Evolutionary conservation across 768 basidiomycete species (phyloP), one percentile per base, ranked within the genome.

Genomic region (Termitomyces sp.): DNA sequence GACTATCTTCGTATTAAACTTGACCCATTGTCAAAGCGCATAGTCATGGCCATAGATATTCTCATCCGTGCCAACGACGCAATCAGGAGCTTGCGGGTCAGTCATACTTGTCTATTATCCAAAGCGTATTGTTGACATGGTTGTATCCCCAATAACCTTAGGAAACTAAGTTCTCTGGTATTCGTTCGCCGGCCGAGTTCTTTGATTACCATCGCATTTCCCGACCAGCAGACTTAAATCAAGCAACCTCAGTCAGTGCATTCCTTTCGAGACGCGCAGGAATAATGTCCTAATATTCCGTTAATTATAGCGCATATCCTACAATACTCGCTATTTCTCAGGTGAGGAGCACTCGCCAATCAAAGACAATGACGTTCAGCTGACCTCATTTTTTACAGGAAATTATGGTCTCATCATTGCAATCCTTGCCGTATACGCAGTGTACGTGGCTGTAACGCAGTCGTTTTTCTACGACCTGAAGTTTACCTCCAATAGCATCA

Each of bases 301-400:
- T 34, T 55, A 27, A 27, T 4, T n/a, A 33, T 68, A 94, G 93
- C 86, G 93, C 59, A 91, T 95, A 82, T 91, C 92, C 24, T 94
- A 96, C 78, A 96, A 96, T 76, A 94, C 93, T 42, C 87, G 90
- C 51, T 92, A 91, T 70, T 92, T 91, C 74, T 92, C 90, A 58
- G 88, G 87, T 87, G 54, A 69, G 60, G 30, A n/a, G 52, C 3
- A 37, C 5, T 15, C 8, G 31, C 16, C 4, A 24, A 42, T 15
- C 36, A 59, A 58, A 55, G 54, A 42, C 12, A 27, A 16, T 41
- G 20, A 61, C 51, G 15, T 12, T 12, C 3, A 30, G 33, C 33
- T 55, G 55, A 71, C 63, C 34, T 55, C 31, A 6, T 16, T n/a
- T 27, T 37, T 57, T 61, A 63, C 74, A 83, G 92, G 93, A 55